These are phyloP conservation scores for Leptomonas pyrrhocoris DNA, from an alignment of 208 protist genomes.

Conservation along the genomic window DNA sequence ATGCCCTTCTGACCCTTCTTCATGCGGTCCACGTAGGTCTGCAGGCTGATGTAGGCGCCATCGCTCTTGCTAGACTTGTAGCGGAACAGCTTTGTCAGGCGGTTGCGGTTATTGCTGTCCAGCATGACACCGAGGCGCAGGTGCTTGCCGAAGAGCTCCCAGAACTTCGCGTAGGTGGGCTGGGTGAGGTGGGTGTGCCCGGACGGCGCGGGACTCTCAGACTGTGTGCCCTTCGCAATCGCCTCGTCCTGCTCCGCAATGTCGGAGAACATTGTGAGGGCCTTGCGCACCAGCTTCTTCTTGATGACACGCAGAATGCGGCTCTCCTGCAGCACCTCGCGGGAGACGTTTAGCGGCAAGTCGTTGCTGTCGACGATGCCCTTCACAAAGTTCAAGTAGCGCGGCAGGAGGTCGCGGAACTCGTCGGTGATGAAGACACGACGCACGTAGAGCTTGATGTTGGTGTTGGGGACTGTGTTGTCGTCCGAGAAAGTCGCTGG, in stretches of 20 bases:
- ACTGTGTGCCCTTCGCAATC: conserved; percentile 38
- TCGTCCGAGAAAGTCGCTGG: conserved; percentile 91
- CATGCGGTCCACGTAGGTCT: conserved; percentile 95
- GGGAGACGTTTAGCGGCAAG: conserved; percentile 99
- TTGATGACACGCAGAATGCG: conserved; percentile 96
- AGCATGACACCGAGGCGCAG: conserved; percentile 98
- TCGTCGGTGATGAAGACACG: conserved; percentile 99
- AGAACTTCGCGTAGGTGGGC: conserved; percentile 93
- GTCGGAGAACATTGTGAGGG: conserved; percentile 93
- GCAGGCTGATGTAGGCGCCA: conserved; percentile 75
- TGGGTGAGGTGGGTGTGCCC: conserved; percentile 53
- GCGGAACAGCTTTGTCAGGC: conserved; percentile 97
- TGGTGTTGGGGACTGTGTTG: conserved; percentile 48
- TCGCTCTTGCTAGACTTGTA: conserved; percentile 90
- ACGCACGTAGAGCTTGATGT: conserved; percentile 97
- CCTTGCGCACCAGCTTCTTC: conserved; percentile 97
- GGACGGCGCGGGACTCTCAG: conserved; percentile 20
- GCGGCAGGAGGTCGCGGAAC: conserved; percentile 95
- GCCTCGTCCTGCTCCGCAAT: conserved; percentile 85
- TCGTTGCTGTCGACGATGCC: conserved; percentile 99
- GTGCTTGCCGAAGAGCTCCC: conserved; percentile 95
- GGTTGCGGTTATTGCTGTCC: conserved; percentile 95
- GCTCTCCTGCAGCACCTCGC: conserved; percentile 99
- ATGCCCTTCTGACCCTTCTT: conserved; percentile 93
- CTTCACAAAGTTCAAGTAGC: conserved; percentile 95